These are phyloP conservation scores for Arthrobotrys musiformis DNA, from an alignment of 2,329 filamentous ascomycete genomes.

Conservation along the genomic window DNA sequence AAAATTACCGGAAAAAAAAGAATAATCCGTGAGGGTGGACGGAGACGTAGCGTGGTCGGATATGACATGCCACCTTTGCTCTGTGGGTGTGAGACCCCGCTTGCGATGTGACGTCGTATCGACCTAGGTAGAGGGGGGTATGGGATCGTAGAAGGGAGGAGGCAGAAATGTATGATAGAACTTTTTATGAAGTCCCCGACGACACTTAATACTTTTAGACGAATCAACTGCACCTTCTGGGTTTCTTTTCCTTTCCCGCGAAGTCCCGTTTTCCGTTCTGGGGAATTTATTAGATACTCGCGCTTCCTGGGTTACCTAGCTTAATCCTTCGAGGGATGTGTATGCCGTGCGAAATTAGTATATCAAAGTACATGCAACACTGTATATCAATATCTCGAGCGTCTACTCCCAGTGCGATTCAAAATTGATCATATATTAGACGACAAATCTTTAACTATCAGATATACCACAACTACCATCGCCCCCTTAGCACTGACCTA, in stretches of 20 bases:
- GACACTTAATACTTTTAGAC: conserved; percentile 6
- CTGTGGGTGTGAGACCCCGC: too few species aligned
- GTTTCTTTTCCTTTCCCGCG: neutral
- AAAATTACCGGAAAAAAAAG: neutral
- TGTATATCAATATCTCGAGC: too few species aligned
- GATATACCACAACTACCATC: too few species aligned
- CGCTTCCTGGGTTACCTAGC: too few species aligned
- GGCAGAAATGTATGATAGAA: conserved; percentile 11
- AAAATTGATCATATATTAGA: too few species aligned
- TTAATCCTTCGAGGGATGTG: too few species aligned
- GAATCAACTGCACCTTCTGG: neutral
- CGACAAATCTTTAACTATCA: too few species aligned
- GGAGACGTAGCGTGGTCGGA: neutral
- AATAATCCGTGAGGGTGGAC: neutral
- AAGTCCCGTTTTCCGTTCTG: too few species aligned
- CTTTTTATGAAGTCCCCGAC: neutral
- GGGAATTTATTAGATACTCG: neutral
- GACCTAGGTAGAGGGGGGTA: neutral
- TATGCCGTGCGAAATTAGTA: too few species aligned
- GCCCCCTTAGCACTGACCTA: too few species aligned
- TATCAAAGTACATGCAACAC: too few species aligned
- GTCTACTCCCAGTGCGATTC: too few species aligned
- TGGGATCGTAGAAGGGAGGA: neutral
- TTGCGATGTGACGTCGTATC: neutral
- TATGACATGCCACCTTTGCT: neutral